A percentile compares a stretch with the other conserved stretches of the same genome.
phyloP scores from a whole-genome alignment of 495 filamentous ascomycete genomes.

The Tetracladium setigerum region DNA sequence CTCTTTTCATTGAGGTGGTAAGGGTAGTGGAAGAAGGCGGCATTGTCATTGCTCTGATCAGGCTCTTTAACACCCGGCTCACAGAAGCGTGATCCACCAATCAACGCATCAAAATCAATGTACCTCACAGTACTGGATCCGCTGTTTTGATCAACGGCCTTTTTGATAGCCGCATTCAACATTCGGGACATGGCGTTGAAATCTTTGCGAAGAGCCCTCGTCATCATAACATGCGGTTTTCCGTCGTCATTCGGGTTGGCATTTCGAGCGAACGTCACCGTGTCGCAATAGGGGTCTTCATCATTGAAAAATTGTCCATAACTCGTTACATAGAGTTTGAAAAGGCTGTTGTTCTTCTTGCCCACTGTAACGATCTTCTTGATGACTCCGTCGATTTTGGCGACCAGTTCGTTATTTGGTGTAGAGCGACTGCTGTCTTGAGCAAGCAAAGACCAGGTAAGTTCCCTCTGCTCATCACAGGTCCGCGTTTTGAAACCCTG shows the following conservation, averaged over 20 bases:
- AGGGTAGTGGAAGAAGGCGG: conserved; percentile 8
- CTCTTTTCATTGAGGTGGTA: conserved; percentile 1
- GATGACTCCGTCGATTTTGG: not conserved
- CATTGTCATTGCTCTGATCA: conserved; percentile 4
- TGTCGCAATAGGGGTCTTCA: not conserved
- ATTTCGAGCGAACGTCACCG: conserved; percentile 11
- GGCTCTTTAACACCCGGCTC: conserved; percentile 7
- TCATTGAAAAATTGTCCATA: conserved; percentile 5
- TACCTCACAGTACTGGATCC: conserved; percentile 2
- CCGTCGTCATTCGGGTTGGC: conserved; percentile 13
- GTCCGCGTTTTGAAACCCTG: not conserved
- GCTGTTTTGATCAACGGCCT: conserved; percentile 2
- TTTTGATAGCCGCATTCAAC: conserved; percentile 6
- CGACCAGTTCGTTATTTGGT: not conserved
- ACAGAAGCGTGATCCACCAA: conserved; percentile 2
- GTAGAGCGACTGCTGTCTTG: too few relatives aligned
- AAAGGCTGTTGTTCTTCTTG: not conserved
- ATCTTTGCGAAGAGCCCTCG: conserved; percentile 4
- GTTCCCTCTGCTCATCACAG: conserved; percentile 5
- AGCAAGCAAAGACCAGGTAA: not conserved
- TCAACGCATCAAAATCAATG: not conserved
- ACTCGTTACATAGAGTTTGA: conserved; percentile 3
- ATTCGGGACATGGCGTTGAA: conserved; percentile 8
- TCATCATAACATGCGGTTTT: conserved; percentile 9
- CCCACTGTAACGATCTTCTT: conserved; percentile 1